Base-by-base conservation (phyloP, 2,329 filamentous ascomycete species). In the Fusarium chaquense region DNA sequence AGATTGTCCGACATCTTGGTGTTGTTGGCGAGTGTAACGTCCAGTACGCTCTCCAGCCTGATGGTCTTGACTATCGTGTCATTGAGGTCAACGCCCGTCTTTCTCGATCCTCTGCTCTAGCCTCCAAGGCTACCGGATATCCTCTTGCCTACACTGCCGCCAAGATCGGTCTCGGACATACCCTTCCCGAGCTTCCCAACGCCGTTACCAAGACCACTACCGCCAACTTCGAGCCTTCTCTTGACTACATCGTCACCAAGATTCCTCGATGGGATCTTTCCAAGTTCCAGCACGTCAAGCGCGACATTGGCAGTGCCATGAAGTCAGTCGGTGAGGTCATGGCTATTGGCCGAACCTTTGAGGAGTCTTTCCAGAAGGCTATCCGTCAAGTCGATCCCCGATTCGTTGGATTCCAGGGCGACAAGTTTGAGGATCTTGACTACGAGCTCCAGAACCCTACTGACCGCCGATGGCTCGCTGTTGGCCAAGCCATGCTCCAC, bases 11-110 rank as follows among this genome's bases (percentile, higher is more conserved):
- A 69, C 96, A 99, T 81, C 87, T 99, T 71, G 95, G 95, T 73
- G 96, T 99, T 52, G 95, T 98, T 49, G 96, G 96, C 80, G 96
- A 99, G 84, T 99, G 96, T 83, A 99, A 99, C 81, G 94, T 98
- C 35, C 95, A 98, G 83, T 99, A 99, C 81, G 94, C 94, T 70
- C 89, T 99, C 68, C 94, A 98, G 81, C 96, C 96, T 18, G 94
- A 98, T 83, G 95, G 95, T 61, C 90, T 98, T 65, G 96, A 99
- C 84, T 99, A 98, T 86, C 90, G 96, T 79, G 95, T 99, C 69
- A 99, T 99, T 76, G 96, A 99, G 83, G 95, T 99, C 82, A 99
- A 99, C 80, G 96, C 96, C 73, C 95, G 96, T 90, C 90, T 99
- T 53, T 98, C 96, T 77, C 93, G 96, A 76, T 99, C 96, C 46